Conservation (phyloP, 2,329 filamentous ascomycete species). For the Claviceps sp. region DNA sequence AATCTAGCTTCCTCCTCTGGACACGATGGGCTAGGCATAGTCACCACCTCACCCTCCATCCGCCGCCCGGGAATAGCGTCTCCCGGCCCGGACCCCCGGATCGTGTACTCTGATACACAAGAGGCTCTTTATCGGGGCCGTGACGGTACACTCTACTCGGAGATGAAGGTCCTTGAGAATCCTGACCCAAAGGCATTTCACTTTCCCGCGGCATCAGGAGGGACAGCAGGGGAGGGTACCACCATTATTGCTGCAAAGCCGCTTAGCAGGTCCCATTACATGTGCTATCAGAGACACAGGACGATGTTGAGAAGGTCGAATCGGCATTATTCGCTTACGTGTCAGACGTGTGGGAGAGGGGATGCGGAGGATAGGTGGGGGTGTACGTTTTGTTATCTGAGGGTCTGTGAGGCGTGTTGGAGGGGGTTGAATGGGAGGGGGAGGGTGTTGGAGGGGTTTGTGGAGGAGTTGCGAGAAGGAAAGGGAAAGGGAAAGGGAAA, state of each 20-base stretch:
- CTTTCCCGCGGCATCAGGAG: slow-evolving; percentile 22
- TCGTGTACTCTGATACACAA: slow-evolving; percentile 21
- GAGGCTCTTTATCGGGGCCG: slow-evolving; percentile 22
- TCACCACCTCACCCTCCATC: neutral
- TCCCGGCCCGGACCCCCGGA: slow-evolving; percentile 16
- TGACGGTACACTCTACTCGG: slow-evolving; percentile 27
- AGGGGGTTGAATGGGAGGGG: slow-evolving; percentile 26
- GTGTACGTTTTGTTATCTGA: slow-evolving; percentile 37
- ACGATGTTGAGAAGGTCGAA: slow-evolving; percentile 36
- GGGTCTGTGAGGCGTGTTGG: slow-evolving; percentile 36
- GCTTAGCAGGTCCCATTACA: slow-evolving; percentile 29
- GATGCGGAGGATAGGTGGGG: slow-evolving; percentile 32
- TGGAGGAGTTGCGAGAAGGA: slow-evolving; percentile 23
- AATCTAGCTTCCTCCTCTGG: neutral
- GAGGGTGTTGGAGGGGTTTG: slow-evolving; percentile 28
- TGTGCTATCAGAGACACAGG: slow-evolving; percentile 34
- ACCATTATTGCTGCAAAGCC: slow-evolving; percentile 28
- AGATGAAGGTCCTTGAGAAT: slow-evolving; percentile 23
- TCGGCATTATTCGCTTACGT: slow-evolving; percentile 35
- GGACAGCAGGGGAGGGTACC: slow-evolving; percentile 17
- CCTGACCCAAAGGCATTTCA: slow-evolving; percentile 23
- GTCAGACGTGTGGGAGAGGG: slow-evolving; percentile 36
- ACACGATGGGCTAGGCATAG: neutral
- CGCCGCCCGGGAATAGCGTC: slow-evolving; percentile 10
- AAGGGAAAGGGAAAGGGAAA: slow-evolving; percentile 25